phyloP scores from a whole-genome alignment of 2,329 filamentous ascomycete species.

The Aspergillus flavus region DNA sequence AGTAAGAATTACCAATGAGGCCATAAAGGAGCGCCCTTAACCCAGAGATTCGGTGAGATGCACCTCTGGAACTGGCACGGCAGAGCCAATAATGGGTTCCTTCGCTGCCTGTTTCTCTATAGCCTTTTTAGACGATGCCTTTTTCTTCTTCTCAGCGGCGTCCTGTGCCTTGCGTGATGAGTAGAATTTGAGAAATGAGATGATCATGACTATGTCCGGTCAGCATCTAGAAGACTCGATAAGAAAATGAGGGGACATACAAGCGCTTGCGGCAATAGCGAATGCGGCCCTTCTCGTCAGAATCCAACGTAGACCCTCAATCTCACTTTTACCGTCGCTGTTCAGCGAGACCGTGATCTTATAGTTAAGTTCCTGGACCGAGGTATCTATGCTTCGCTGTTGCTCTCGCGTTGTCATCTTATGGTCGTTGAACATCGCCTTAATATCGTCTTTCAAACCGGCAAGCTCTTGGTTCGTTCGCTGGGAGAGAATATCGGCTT shows the following conservation, averaged over 20 bases:
- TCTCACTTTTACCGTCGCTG: constrained; percentile 87
- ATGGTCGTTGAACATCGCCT: constrained; percentile 93
- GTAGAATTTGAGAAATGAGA: constrained; percentile 49
- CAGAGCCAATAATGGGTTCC: constrained; percentile 19
- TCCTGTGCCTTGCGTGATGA: constrained; percentile 43
- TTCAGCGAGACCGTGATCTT: constrained; percentile 90
- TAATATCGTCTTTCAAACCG: constrained; percentile 84
- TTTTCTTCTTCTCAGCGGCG: constrained; percentile 38
- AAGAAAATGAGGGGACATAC: constrained; percentile 34
- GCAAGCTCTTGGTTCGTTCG: constrained; percentile 79
- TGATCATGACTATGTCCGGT: constrained; percentile 47
- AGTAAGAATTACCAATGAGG: background rate
- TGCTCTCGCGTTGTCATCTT: constrained; percentile 90
- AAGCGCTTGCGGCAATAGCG: constrained; percentile 56
- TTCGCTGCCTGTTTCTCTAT: constrained; percentile 25
- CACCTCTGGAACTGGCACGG: constrained; percentile 18
- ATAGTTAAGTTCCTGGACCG: constrained; percentile 93
- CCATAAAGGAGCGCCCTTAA: constrained; percentile 14
- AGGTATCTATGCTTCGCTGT: constrained; percentile 80
- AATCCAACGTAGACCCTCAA: constrained; percentile 90
- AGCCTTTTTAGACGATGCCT: constrained; percentile 34
- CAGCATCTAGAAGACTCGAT: constrained; percentile 8
- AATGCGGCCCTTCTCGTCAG: constrained; percentile 66
- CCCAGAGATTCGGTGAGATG: constrained; percentile 36
- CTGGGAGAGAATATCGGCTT: constrained; percentile 90